Conservation (phyloP, 2,329 filamentous ascomycete genomes). For the Monosporascus cannonballus region DNA sequence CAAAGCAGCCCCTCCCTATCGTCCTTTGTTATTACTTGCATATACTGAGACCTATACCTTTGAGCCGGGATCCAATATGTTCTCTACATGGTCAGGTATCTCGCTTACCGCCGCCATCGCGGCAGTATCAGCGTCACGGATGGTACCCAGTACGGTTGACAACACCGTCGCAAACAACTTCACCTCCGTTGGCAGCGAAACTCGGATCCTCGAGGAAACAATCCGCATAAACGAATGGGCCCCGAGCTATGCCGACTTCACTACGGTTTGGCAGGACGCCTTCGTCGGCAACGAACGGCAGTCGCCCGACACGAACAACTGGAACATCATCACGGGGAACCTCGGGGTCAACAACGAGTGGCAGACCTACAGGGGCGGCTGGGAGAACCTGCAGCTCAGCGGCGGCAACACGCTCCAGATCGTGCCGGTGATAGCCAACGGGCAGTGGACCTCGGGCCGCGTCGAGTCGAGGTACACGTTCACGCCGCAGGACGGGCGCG, state of each 20-base stretch:
- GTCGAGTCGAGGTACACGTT: slow-evolving; percentile 42
- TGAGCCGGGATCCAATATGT: not conserved
- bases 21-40: not conserved
- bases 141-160: not conserved
- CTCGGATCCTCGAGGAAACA: not conserved
- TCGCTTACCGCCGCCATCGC: not conserved
- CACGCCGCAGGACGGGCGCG: slow-evolving; percentile 33
- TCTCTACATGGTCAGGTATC: not conserved
- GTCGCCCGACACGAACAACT: slow-evolving; percentile 31
- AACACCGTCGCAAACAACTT: not conserved
- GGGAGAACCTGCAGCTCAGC: slow-evolving; percentile 42
- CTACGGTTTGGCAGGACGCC: slow-evolving; percentile 37
- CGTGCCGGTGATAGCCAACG: slow-evolving; percentile 35
- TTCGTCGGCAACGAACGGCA: slow-evolving; percentile 36
- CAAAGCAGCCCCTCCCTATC: not conserved
- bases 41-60: not conserved
- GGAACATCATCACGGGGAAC: slow-evolving; percentile 38
- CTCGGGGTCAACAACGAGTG: slow-evolving; percentile 42
- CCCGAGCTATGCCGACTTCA: slow-evolving; percentile 35
- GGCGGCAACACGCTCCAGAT: slow-evolving; percentile 47
- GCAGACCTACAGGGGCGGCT: slow-evolving; percentile 39
- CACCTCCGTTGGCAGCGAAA: not conserved
- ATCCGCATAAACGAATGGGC: slow-evolving; percentile 2
- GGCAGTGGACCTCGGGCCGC: slow-evolving; percentile 44
- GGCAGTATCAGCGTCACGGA: not conserved